phyloP scores from a whole-genome alignment of 2,329 filamentous ascomycete genomes.

The Penicillium palitans region DNA sequence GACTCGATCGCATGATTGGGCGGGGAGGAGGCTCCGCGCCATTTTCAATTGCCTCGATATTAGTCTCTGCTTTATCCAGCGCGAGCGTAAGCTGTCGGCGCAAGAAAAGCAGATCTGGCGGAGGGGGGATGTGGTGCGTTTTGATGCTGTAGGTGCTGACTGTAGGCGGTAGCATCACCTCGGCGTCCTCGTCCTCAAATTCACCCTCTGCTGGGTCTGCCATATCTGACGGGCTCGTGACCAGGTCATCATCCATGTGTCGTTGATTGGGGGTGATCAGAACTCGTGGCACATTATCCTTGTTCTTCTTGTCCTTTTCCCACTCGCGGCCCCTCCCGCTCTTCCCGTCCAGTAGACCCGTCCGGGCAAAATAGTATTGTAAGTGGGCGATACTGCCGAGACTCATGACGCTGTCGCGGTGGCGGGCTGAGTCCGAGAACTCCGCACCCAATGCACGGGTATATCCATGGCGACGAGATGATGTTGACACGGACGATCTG shows the following conservation, averaged over 20 bases:
- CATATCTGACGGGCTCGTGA: slow-evolving; percentile 53
- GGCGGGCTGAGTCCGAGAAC: slow-evolving; percentile 86
- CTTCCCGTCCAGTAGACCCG: slow-evolving; percentile 89
- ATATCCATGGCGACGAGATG: slow-evolving; percentile 70
- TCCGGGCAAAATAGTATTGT: slow-evolving; percentile 97
- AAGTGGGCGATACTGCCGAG: slow-evolving; percentile 94
- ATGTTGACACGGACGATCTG: slow-evolving; percentile 44
- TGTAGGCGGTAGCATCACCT: slow-evolving; percentile 89
- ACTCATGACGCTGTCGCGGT: slow-evolving; percentile 92
- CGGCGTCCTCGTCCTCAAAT: slow-evolving; percentile 55
- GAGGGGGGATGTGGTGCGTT: slow-evolving; percentile 76
- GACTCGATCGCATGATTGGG: slow-evolving; percentile 33
- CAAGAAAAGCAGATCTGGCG: slow-evolving; percentile 78
- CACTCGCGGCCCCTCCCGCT: slow-evolving; percentile 77
- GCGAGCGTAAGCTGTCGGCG: slow-evolving; percentile 68
- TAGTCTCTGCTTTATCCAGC: slow-evolving; percentile 67
- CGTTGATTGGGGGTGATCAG: slow-evolving; percentile 43
- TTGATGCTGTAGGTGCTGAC: slow-evolving; percentile 92
- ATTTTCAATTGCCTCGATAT: slow-evolving; percentile 54
- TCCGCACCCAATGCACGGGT: slow-evolving; percentile 83
- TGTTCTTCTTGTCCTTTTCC: slow-evolving; percentile 52
- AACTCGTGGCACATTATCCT: slow-evolving; percentile 43
- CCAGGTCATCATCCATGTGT: slow-evolving; percentile 46
- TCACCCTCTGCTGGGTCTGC: slow-evolving; percentile 50
- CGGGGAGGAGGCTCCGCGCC: slow-evolving; percentile 32